These are phyloP conservation scores for Ganoderma resinaceum DNA, from an alignment of 1,284 basidiomycete species.

Conservation along the genomic window DNA sequence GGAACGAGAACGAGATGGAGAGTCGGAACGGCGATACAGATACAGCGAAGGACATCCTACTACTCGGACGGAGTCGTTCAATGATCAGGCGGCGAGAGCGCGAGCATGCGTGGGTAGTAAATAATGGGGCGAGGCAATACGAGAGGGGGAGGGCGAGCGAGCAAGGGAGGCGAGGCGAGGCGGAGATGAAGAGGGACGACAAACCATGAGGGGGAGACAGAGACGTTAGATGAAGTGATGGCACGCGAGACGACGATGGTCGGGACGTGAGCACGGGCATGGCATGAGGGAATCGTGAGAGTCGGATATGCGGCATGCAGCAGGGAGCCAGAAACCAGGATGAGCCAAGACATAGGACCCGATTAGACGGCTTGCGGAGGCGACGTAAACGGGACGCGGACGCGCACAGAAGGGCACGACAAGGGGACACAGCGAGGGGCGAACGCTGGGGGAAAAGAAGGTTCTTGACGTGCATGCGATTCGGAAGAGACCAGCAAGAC, in stretches of 20 bases:
- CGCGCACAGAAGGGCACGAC: background rate
- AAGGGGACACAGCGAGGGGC: background rate
- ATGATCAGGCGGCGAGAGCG: conserved; percentile 1
- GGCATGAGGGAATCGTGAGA: conserved; percentile 12
- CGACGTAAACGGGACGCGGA: conserved; percentile 1
- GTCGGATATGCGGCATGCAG: conserved; percentile 26
- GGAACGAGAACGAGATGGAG: background rate
- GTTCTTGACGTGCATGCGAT: conserved; percentile 4
- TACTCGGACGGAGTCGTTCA: conserved; percentile 5
- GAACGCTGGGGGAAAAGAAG: background rate
- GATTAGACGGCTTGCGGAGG: conserved; percentile 3
- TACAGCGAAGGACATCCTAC: conserved; percentile 2
- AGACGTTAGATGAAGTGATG: background rate
- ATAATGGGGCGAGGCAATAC: background rate
- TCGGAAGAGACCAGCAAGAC: background rate
- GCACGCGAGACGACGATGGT: background rate
- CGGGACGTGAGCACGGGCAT: conserved; percentile 12
- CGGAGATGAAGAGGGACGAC: conserved; percentile 14
- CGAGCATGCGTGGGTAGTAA: conserved; percentile 5
- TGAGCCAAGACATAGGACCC: conserved; percentile 14
- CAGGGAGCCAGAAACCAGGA: conserved; percentile 12
- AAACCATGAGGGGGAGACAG: background rate
- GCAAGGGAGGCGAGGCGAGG: conserved; percentile 1
- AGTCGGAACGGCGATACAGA: conserved; percentile 4
- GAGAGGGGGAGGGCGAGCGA: background rate